Evolutionary conservation across 1,284 basidiomycete species (phyloP).

Genomic region (Anthracocystis setariae): DNA sequence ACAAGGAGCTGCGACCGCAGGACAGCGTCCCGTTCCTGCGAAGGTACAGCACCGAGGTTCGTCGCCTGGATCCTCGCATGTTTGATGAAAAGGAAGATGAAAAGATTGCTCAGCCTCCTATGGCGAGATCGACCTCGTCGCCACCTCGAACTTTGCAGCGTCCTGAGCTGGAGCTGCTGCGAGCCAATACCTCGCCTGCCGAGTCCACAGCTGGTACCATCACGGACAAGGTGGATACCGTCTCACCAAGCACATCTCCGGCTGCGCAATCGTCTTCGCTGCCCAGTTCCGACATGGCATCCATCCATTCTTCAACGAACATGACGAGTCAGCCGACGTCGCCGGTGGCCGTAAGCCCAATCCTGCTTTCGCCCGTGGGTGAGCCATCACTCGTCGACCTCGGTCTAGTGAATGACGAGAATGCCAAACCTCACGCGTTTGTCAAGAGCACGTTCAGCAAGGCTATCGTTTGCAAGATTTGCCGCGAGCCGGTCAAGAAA

Average conservation of each 20-base stretch:
- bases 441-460: constrained; percentile 92
- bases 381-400: constrained; percentile 53
- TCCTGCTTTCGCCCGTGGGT: constrained; percentile 16
- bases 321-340: background rate
- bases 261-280: constrained; percentile 6
- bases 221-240: constrained; percentile 16
- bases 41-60: constrained; percentile 84
- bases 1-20: constrained; percentile 76
- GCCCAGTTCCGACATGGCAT: constrained; percentile 14
- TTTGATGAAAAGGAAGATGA: constrained; percentile 25
- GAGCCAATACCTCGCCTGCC: constrained; percentile 40
- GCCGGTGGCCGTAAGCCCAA: constrained; percentile 8
- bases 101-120: constrained; percentile 17
- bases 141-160: constrained; percentile 36
- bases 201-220: constrained; percentile 17
- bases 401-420: constrained; percentile 27
- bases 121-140: constrained; percentile 50
- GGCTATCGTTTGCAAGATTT: constrained; percentile 87
- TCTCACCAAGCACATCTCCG: constrained; percentile 23
- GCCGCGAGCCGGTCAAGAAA: constrained; percentile 82
- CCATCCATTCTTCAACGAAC: constrained; percentile 11
- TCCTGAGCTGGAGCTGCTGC: constrained; percentile 25
- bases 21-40: constrained; percentile 93
- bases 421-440: constrained; percentile 74
- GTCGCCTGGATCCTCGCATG: constrained; percentile 71